Evolutionary conservation across 345 rosid species (phyloP).

Genomic region (Theobroma cacao): DNA sequence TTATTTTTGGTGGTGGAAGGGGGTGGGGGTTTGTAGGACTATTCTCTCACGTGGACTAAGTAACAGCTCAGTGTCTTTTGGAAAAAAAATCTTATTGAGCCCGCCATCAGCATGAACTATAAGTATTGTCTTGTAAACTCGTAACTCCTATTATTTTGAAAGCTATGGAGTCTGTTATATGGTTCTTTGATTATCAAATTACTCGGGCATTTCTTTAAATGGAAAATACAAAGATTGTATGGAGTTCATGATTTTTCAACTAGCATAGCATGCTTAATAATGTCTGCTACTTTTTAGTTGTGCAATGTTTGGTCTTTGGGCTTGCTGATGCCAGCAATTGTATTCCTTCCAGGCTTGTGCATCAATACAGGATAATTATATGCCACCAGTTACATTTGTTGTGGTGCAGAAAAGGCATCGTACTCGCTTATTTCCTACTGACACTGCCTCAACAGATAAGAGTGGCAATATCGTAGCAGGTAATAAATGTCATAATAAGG

Average conservation of each 20-base stretch:
- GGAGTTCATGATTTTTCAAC: neutral
- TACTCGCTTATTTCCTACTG: conserved; percentile 67
- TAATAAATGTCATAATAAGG: conserved; percentile 8
- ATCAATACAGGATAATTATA: conserved; percentile 47
- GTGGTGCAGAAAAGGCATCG: conserved; percentile 86
- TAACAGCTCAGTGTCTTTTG: neutral
- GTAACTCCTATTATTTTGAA: neutral
- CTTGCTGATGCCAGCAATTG: neutral
- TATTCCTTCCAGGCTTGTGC: conserved; percentile 50
- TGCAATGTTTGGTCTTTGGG: neutral
- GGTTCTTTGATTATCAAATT: neutral
- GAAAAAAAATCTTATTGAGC: too few relatives aligned
- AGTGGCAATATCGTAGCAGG: conserved; percentile 84
- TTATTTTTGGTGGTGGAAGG: neutral
- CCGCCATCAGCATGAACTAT: neutral
- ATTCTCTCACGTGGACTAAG: neutral
- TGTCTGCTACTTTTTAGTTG: neutral
- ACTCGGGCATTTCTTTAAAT: too few relatives aligned
- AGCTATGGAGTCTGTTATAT: neutral
- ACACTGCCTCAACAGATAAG: conserved; percentile 36
- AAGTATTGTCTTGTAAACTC: neutral
- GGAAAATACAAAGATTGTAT: neutral
- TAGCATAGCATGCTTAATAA: neutral
- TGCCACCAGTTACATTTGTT: conserved; percentile 64
- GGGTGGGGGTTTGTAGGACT: neutral